Evolutionary conservation across 2,329 filamentous ascomycete genomes (phyloP), one percentile per base, ranked within the genome.

Genomic region (Macrophomina phaseolina): DNA sequence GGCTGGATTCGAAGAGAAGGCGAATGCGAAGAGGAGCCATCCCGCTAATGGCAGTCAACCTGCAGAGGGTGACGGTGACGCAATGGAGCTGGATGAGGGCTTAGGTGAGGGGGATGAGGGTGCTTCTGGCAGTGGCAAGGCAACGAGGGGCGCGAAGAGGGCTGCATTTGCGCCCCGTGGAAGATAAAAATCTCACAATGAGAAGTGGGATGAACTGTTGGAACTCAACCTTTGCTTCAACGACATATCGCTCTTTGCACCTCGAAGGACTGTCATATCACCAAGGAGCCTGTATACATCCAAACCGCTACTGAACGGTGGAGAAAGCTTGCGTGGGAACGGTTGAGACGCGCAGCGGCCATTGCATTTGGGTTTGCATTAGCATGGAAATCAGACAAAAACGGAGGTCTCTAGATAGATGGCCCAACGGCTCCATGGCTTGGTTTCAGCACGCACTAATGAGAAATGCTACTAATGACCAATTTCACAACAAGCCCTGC

Each of bases 31-130:
- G 46, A 32, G 42, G 32, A 65, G 45, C 34, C n/a, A 53, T 40
- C 38, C 60, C 16, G 38, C 14, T 16, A 67, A 67, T 18, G 28
- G 60, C 18, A 49, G 12, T 6, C 75, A 75, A 68, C 67, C 72
- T 69, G 64, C 48, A 66, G 65, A 71, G 69, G 6, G 74, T 36
- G 63, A 73, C 0, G 76, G 76, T 5, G 77, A 78, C 69, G 68
- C 70, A 7, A 79, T 78, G 77, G 77, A 79, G 28, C 73, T 79
- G 64, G 77, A 79, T 48, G 74, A 79, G 42, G 64, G 55, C 12
- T 16, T 58, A 9, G 51, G 42, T 5, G 64, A 58, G 40, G 55
- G 36, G 2, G 64, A 34, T 2, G 76, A 78, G 60, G 71, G 71
- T 11, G 72, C 71, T 2, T 18, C 48, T 12, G 51, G 48, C 5